These are phyloP conservation scores for Anisodus acutangulus DNA, from an alignment of 257 asterid genomes.

Conservation along the genomic window DNA sequence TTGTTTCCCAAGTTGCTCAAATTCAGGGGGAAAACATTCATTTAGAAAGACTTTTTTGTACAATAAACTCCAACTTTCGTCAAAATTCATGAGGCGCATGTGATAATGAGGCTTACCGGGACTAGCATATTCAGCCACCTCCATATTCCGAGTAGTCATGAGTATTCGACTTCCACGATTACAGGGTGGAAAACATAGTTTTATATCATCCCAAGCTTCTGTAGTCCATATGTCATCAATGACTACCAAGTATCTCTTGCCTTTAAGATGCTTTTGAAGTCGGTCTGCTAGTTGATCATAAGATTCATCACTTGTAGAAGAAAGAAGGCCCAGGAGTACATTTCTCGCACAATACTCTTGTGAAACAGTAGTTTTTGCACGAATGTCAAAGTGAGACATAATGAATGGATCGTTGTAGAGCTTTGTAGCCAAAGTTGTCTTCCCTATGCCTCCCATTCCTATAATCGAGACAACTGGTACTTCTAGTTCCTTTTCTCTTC, in stretches of 20 bases:
- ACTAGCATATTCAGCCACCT: constrained; percentile 24
- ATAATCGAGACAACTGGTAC: constrained; percentile 8
- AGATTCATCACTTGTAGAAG: not conserved
- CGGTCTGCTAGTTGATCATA: not conserved
- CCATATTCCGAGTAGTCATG: constrained; percentile 28
- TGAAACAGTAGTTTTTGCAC: constrained; percentile 30
- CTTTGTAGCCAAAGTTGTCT: constrained; percentile 31
- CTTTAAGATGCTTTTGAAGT: not conserved
- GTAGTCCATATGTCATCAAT: constrained; percentile 35
- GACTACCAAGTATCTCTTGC: constrained; percentile 21
- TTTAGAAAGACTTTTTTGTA: not conserved
- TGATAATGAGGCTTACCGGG: not conserved
- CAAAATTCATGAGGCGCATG: constrained; percentile 11
- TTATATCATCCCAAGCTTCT: constrained; percentile 24
- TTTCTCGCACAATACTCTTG: not conserved
- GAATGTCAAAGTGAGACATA: constrained; percentile 16
- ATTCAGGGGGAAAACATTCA: not conserved
- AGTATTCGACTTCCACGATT: constrained; percentile 29
- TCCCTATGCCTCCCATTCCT: constrained; percentile 35
- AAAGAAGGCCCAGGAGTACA: constrained; percentile 25
- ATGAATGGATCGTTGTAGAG: not conserved
- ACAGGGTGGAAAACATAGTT: constrained; percentile 24
- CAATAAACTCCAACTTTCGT: constrained; percentile 31
- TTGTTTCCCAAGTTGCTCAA: constrained; percentile 10
- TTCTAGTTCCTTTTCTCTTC: not conserved